phyloP scores from a whole-genome alignment of 2,329 filamentous ascomycete genomes.

The Metarhizium robertsii region DNA sequence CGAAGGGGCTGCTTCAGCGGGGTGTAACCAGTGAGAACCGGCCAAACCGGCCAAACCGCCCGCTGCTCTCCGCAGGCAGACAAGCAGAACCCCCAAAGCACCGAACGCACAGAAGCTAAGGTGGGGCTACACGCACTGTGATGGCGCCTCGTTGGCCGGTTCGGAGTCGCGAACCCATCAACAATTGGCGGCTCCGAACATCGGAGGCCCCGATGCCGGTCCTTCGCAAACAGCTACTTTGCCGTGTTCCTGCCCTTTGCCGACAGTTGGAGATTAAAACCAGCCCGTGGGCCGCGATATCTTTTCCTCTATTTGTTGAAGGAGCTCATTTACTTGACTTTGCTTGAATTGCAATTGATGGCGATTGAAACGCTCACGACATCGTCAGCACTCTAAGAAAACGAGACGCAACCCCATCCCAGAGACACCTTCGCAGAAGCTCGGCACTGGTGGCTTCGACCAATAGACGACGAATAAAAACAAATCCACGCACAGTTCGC shows the following conservation, averaged over 20 bases:
- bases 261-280: background rate
- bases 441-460: background rate
- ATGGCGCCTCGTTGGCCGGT: constrained; percentile 1
- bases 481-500: background rate
- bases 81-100: no score
- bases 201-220: constrained; percentile 11
- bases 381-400: background rate
- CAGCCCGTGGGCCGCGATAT: background rate
- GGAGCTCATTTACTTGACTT: no score
- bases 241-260: background rate
- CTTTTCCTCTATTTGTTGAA: no score
- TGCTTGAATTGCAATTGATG: no score
- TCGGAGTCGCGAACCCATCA: constrained; percentile 3
- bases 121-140: background rate
- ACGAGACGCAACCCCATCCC: no score
- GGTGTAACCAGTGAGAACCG: no score
- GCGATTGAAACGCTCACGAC: no score
- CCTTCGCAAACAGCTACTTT: background rate
- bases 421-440: background rate
- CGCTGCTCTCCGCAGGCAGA: no score
- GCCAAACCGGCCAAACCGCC: background rate
- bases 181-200: constrained; percentile 10
- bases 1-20: no score
- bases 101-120: background rate
- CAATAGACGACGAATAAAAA: background rate